Conservation (phyloP, 225 moss, liverwort and hornwort species). For the Physcomitrellopsis africana region DNA sequence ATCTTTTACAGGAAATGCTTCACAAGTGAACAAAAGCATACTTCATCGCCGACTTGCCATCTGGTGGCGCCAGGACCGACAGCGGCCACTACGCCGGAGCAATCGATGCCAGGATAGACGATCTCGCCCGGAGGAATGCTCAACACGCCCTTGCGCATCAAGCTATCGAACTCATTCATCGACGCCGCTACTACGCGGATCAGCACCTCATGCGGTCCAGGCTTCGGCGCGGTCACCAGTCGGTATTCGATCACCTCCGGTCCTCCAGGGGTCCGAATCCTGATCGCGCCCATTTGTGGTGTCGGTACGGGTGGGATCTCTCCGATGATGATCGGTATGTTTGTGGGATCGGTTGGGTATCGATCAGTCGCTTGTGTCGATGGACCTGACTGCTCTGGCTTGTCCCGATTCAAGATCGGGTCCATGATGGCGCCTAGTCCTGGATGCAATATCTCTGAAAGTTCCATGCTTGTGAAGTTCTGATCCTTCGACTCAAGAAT, state of each 20-base stretch:
- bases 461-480: slow-evolving; percentile 1
- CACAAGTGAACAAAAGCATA: neutral
- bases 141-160: slow-evolving; percentile 38
- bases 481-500: too few species aligned
- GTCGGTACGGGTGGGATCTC: neutral
- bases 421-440: slow-evolving; percentile 23
- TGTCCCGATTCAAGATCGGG: slow-evolving; percentile 1
- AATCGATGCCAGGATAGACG: slow-evolving; percentile 45
- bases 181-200: slow-evolving; percentile 36
- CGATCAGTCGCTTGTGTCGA: neutral
- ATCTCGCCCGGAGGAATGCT: slow-evolving; percentile 19
- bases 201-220: slow-evolving; percentile 7
- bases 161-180: slow-evolving; percentile 36
- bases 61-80: slow-evolving; percentile 30
- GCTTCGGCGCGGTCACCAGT: slow-evolving; percentile 9
- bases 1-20: neutral
- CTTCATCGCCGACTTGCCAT: slow-evolving; percentile 54
- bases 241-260: slow-evolving; percentile 49
- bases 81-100: slow-evolving; percentile 35
- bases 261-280: slow-evolving; percentile 45
- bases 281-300: slow-evolving; percentile 39
- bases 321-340: neutral
- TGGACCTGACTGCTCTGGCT: slow-evolving; percentile 22
- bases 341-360: neutral
- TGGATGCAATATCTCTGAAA: neutral